Conservation (phyloP, 1,284 basidiomycete species). For the Naganishia albida region DNA sequence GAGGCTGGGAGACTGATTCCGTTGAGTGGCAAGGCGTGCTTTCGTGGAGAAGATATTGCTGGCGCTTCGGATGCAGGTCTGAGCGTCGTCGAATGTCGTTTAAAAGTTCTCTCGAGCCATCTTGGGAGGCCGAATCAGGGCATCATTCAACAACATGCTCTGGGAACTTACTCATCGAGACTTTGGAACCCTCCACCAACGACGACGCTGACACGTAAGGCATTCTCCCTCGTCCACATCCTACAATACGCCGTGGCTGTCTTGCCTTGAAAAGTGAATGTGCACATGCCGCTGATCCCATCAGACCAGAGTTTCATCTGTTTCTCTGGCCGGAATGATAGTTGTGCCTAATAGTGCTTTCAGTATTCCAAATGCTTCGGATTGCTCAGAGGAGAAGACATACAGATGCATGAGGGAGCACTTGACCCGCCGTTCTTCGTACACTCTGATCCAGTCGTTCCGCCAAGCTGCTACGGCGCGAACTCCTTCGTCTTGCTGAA, state of each 20-base stretch:
- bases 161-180: conserved; percentile 17
- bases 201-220: conserved; percentile 12
- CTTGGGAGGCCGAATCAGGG: neutral
- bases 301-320: conserved; percentile 28
- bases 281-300: conserved; percentile 23
- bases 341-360: conserved; percentile 2
- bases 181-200: conserved; percentile 25
- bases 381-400: too few species aligned
- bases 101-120: conserved; percentile 24
- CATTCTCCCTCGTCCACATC: conserved; percentile 18
- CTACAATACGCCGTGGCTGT: conserved; percentile 22
- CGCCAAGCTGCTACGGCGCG: neutral
- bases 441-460: conserved; percentile 11
- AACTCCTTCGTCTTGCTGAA: neutral
- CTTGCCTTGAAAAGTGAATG: conserved; percentile 16
- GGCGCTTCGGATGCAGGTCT: neutral
- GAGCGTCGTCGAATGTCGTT: neutral
- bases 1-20: neutral
- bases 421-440: neutral
- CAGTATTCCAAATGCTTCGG: too few species aligned
- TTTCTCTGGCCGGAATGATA: conserved; percentile 1
- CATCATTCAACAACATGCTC: too few species aligned
- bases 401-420: conserved; percentile 11
- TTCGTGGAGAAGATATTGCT: neutral
- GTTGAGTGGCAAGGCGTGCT: neutral